A percentile compares a stretch with the other conserved stretches of the same genome.
phyloP scores from a whole-genome alignment of 2,329 filamentous ascomycete genomes.

The Pseudogymnoascus sp. region DNA sequence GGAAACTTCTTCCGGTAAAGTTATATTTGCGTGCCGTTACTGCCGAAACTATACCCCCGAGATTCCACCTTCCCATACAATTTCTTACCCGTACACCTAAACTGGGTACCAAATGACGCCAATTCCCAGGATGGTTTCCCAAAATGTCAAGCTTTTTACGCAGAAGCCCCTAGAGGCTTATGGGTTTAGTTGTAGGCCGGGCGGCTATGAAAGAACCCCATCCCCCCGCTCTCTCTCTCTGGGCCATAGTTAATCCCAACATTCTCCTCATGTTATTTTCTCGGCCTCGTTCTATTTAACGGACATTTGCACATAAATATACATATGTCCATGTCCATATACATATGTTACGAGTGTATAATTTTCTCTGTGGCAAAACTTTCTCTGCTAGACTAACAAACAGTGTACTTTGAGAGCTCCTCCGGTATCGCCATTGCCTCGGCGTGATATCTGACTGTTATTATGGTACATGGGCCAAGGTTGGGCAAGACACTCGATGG shows the following conservation, averaged over 20 bases:
- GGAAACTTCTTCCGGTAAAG: not conserved
- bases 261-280: constrained; percentile 5
- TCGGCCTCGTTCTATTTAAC: not conserved
- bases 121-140: not conserved
- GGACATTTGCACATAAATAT: not conserved
- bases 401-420: not conserved
- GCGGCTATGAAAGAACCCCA: not conserved
- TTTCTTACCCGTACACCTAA: not conserved
- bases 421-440: not conserved
- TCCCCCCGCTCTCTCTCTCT: not conserved
- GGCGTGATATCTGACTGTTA: not conserved
- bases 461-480: not conserved
- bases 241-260: not conserved
- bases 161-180: not conserved
- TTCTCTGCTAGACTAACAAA: not conserved
- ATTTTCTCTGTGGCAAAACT: not conserved
- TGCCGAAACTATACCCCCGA: constrained; percentile 2
- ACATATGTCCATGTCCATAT: not conserved
- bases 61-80: constrained; percentile 2
- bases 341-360: not conserved
- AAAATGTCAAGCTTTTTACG: constrained; percentile 7
- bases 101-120: not conserved
- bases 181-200: constrained; percentile 2
- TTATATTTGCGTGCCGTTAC: constrained; percentile 1
- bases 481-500: not conserved